Conservation (phyloP, 179 eudicot species). For the Vitellaria paradoxa region DNA sequence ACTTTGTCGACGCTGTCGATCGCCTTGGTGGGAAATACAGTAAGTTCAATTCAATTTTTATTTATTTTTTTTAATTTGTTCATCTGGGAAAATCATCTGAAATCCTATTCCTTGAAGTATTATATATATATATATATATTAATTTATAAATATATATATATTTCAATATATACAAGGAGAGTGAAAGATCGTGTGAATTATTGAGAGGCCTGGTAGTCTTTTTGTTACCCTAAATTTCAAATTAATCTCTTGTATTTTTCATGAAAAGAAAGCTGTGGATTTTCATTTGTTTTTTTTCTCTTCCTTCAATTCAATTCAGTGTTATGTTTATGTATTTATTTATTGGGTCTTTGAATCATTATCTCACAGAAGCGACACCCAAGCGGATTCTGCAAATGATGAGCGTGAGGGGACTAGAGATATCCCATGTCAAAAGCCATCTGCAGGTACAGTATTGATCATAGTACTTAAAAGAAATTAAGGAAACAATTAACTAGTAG, state of each 20-base stretch:
- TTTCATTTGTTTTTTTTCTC: not conserved
- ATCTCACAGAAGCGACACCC: constrained; percentile 38
- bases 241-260: not conserved
- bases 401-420: constrained; percentile 32
- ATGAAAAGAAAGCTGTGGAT: not conserved
- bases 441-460: constrained; percentile 32
- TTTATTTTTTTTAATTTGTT: too few relatives aligned
- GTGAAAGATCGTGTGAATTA: too few relatives aligned
- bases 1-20: not conserved
- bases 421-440: constrained; percentile 46
- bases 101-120: too few relatives aligned
- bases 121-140: too few relatives aligned
- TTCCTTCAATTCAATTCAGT: too few relatives aligned
- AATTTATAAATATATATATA: too few relatives aligned
- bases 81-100: too few relatives aligned
- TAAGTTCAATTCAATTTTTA: constrained; percentile 3
- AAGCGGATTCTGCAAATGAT: constrained; percentile 37
- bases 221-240: too few relatives aligned
- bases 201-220: too few relatives aligned
- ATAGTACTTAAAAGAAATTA: too few relatives aligned
- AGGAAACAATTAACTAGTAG: not conserved
- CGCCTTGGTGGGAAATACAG: constrained; percentile 23
- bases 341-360: too few relatives aligned
- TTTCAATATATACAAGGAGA: too few relatives aligned
- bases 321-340: not conserved